Conservation (phyloP, 129 eudicot species). For the Lactuca sativa region DNA sequence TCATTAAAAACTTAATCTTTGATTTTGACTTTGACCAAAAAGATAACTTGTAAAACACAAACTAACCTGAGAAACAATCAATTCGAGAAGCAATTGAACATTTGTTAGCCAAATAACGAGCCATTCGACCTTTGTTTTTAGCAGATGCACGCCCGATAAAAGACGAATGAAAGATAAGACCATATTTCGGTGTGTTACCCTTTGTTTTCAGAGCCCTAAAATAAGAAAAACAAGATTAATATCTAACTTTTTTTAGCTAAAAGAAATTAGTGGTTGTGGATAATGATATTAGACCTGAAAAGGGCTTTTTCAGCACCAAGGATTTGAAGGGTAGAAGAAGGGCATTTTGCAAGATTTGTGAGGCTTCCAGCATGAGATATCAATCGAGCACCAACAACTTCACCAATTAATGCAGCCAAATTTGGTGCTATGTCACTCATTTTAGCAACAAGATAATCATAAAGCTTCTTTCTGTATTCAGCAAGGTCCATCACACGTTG, state of each 20-base stretch:
- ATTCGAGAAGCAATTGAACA: constrained; percentile 93
- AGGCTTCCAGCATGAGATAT: no score
- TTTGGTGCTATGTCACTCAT: no score
- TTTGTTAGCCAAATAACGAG: constrained; percentile 98
- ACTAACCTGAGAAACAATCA: constrained; percentile 76
- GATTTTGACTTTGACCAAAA: not conserved
- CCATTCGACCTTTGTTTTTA: constrained; percentile 90
- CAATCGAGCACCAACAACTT: no score
- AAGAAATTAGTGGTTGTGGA: not conserved
- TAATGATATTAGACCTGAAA: constrained; percentile 52
- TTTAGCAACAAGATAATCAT: no score
- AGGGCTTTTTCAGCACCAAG: constrained; percentile 98
- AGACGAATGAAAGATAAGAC: constrained; percentile 89
- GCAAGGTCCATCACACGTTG: no score
- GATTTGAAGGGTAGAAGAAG: constrained; percentile 18
- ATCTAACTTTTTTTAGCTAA: constrained; percentile 1
- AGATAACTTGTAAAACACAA: not conserved
- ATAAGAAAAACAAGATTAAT: constrained; percentile 11
- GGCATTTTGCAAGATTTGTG: no score
- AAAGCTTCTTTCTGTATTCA: no score
- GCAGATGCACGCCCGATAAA: constrained; percentile 96
- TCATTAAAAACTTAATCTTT: constrained; percentile 2
- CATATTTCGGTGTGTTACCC: constrained; percentile 95
- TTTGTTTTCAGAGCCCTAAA: constrained; percentile 85
- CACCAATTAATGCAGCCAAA: no score